A percentile compares a stretch with the other conserved stretches of the same genome.
Evolutionary conservation across 2,329 filamentous ascomycete species (phyloP).

Genomic region (Dothistroma septosporum): DNA sequence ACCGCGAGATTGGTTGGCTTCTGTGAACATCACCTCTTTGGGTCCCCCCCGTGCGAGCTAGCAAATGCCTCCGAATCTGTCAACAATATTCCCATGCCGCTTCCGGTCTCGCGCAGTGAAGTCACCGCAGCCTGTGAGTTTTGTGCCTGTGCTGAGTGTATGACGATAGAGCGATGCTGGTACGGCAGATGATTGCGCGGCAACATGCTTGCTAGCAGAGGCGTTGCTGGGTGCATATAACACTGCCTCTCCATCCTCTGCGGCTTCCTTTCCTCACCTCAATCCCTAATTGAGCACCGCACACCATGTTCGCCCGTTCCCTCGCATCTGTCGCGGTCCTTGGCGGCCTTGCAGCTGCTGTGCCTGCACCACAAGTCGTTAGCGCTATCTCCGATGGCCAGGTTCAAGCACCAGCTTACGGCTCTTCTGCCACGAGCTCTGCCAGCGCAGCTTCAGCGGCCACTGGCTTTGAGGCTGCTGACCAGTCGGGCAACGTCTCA

Average conservation of each 20-base stretch:
- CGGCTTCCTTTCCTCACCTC: not conserved
- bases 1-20: not conserved
- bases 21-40: not conserved
- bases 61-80: not conserved
- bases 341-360: slow-evolving; percentile 34
- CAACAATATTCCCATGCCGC: not conserved
- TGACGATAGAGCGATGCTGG: not conserved
- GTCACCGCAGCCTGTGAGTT: not conserved
- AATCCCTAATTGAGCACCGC: not conserved
- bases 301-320: slow-evolving; percentile 36
- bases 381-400: too few species aligned
- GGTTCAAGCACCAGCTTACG: slow-evolving; percentile 4
- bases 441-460: slow-evolving; percentile 1
- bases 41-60: not conserved
- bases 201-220: slow-evolving; percentile 11
- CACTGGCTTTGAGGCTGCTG: slow-evolving; percentile 16
- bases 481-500: slow-evolving; percentile 31
- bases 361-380: slow-evolving; percentile 31
- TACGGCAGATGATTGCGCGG: not conserved
- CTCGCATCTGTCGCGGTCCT: slow-evolving; percentile 35
- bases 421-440: not conserved
- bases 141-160: not conserved
- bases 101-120: not conserved
- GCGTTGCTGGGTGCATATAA: slow-evolving; percentile 4
- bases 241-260: not conserved